Base-by-base conservation (phyloP, 371 early-diverging fungal genomes). In the Saksenaea vasiformis region DNA sequence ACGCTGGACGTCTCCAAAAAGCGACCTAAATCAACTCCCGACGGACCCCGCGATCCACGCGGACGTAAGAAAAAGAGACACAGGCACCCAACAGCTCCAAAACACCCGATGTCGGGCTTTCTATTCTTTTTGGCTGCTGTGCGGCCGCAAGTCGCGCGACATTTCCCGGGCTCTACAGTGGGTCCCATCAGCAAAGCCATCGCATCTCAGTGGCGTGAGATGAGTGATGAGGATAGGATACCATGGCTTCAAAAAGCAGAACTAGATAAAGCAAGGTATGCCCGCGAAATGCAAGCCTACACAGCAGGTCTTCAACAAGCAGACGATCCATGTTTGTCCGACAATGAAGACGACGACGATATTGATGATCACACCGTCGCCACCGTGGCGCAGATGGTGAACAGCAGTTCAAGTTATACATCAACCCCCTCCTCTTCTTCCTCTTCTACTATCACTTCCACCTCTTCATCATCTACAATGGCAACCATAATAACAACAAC, bases 61-160 rank as follows among this genome's bases (percentile, higher is more conserved):
- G 80, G 88, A n/a, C 69, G 83, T 7, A 87, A 89, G 65, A 91
- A 89, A 72, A 88, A 87, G 65, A 80, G 83, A 43, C 71, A 78
- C 62, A 86, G 85, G 66, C 87, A 90, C 55, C 90, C 90, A 0
- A 80, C 82, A 65, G 90, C 90, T 5, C 92, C 92, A 34, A 90
- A 90, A 56, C 92, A 92, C 61, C 91, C 92, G 39, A 90, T 91
- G 84, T 89, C 90, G 15, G 91, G 88, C 11, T 92, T 91, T 65
- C 68, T 92, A 24, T 90, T 87, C 60, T 92, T 85, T 54, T 68
- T 90, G 39, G 84, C 83, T 10, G 85, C 85, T 5, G 84, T 84
- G 56, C 72, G 90, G 39, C 86, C 85, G 5, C 62, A 78, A 8
- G 78, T 86, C 43, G 84, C 87, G 14, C 76, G 77, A 43, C 83